phyloP scores from a whole-genome alignment of 768 basidiomycete genomes.

The Trametes meyenii region DNA sequence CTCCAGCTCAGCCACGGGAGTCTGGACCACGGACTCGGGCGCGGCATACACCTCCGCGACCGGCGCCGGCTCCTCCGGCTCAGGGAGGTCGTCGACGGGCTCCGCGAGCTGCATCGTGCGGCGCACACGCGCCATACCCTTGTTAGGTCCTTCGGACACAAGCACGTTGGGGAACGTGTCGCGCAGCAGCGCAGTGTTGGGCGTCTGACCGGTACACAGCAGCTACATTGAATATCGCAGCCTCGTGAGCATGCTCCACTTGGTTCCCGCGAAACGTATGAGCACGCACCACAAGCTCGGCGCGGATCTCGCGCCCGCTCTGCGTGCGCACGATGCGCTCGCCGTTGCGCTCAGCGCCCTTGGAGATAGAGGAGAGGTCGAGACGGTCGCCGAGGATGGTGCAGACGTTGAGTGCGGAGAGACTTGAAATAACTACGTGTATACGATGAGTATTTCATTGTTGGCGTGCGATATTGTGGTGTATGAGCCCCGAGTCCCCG shows the following conservation, averaged over 20 bases:
- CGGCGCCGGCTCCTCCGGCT: neutral
- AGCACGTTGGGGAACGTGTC: slow-evolving; percentile 25
- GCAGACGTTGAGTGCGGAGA: slow-evolving; percentile 40
- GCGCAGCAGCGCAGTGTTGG: slow-evolving; percentile 53
- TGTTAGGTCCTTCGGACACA: slow-evolving; percentile 41
- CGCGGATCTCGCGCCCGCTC: slow-evolving; percentile 52
- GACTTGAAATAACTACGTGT: slow-evolving; percentile 24
- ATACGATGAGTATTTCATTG: neutral
- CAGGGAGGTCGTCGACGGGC: slow-evolving; percentile 9
- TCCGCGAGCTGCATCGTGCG: slow-evolving; percentile 55
- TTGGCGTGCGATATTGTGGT: neutral
- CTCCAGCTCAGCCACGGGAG: neutral
- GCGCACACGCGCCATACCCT: slow-evolving; percentile 47
- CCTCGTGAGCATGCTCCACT: neutral
- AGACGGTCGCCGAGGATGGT: slow-evolving; percentile 59
- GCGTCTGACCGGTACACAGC: slow-evolving; percentile 62
- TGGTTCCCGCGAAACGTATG: neutral
- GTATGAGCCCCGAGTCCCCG: no score
- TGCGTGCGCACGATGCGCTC: slow-evolving; percentile 45
- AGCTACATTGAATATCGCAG: slow-evolving; percentile 38
- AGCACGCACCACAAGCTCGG: slow-evolving; percentile 52
- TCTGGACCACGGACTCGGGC: neutral
- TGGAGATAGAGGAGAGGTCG: slow-evolving; percentile 41
- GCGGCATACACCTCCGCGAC: neutral
- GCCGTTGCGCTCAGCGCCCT: slow-evolving; percentile 6